These are phyloP conservation scores for Thelephora terrestris DNA, from an alignment of 1,284 basidiomycete genomes.

Conservation along the genomic window DNA sequence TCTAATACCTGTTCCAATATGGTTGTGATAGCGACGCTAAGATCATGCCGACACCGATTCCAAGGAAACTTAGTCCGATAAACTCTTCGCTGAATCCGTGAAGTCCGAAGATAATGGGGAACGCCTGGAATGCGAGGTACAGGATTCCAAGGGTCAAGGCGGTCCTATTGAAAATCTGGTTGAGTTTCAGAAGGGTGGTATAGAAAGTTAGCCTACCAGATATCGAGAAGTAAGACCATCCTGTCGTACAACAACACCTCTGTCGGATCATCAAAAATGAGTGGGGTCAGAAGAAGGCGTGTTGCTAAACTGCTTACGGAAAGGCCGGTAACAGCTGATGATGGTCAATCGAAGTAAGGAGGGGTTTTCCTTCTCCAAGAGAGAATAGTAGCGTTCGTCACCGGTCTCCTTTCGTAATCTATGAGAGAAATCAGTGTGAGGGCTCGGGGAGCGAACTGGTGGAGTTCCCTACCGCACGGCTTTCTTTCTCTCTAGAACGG, in stretches of 20 bases:
- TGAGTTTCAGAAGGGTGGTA: not conserved
- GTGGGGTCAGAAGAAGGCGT: not conserved
- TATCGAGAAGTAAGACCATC: slow-evolving; percentile 66
- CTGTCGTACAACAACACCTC: slow-evolving; percentile 61
- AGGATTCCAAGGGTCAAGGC: slow-evolving; percentile 64
- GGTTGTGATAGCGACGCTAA: slow-evolving; percentile 46
- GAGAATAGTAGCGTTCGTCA: slow-evolving; percentile 44
- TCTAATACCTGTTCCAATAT: slow-evolving; percentile 46
- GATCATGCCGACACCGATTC: slow-evolving; percentile 63
- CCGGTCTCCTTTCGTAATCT: slow-evolving; percentile 50
- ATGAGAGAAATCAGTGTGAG: not conserved
- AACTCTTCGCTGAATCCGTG: slow-evolving; percentile 53
- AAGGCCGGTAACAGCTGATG: slow-evolving; percentile 44
- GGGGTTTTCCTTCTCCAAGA: slow-evolving; percentile 37
- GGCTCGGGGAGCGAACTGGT: not conserved
- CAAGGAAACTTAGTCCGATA: slow-evolving; percentile 61
- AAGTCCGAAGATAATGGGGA: slow-evolving; percentile 56
- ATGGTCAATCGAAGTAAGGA: slow-evolving; percentile 30
- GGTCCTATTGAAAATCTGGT: slow-evolving; percentile 24
- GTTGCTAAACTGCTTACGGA: slow-evolving; percentile 43
- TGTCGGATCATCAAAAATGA: slow-evolving; percentile 17
- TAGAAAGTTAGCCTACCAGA: slow-evolving; percentile 28
- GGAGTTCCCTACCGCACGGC: slow-evolving; percentile 26
- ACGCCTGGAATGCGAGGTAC: slow-evolving; percentile 66
- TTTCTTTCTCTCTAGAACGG: slow-evolving; percentile 52